These are phyloP conservation scores for Petrea volubilis DNA, from an alignment of 257 asterid genomes.

Conservation along the genomic window DNA sequence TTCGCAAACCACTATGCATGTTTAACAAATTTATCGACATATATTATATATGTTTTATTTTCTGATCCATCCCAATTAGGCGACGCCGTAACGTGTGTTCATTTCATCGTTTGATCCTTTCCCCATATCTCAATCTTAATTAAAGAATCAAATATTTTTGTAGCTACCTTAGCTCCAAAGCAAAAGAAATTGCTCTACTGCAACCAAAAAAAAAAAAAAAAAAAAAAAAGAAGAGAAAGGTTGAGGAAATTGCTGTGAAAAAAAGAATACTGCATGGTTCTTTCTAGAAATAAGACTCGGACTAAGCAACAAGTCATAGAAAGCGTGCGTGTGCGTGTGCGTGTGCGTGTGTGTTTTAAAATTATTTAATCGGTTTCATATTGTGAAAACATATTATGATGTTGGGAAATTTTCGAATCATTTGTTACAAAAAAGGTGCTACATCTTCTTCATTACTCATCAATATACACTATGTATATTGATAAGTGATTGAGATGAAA, in stretches of 20 bases:
- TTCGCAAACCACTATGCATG: too few species aligned
- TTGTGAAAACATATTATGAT: background rate
- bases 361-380: background rate
- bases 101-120: conserved; percentile 27
- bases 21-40: too few species aligned
- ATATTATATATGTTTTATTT: background rate
- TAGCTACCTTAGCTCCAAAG: conserved; percentile 29
- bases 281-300: conserved; percentile 23
- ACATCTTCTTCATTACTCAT: too few species aligned
- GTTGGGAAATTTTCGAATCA: too few species aligned
- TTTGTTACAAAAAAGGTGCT: too few species aligned
- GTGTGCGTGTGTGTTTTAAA: background rate
- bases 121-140: conserved; percentile 11
- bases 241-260: background rate
- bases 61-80: too few species aligned
- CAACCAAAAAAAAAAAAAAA: too few species aligned
- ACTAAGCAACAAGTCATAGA: background rate
- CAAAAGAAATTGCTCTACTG: conserved; percentile 9
- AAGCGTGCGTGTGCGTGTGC: too few species aligned
- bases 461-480: too few species aligned
- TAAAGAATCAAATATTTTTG: background rate
- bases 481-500: too few species aligned
- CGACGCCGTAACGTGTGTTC: conserved; percentile 27
- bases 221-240: background rate
- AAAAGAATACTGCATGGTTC: background rate